These are phyloP conservation scores for Camellia granthamiana DNA, from an alignment of 148 eudicot species.

Conservation along the genomic window DNA sequence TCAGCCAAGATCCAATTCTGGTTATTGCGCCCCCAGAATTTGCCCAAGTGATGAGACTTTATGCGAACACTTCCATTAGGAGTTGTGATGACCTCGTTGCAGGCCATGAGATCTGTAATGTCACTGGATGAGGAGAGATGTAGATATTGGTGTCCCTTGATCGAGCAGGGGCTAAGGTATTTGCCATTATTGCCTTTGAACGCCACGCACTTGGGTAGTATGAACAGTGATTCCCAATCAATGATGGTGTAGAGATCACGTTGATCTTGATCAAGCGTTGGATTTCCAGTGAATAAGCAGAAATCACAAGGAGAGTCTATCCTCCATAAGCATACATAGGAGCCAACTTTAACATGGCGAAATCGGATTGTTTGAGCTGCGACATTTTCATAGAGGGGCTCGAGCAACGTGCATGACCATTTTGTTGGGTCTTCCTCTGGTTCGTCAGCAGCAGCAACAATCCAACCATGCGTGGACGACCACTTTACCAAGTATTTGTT, in stretches of 20 bases:
- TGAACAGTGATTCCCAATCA: neutral
- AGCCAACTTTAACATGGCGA: neutral
- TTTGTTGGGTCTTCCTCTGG: constrained; percentile 9
- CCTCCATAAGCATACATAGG: too few species aligned
- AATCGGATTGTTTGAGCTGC: neutral
- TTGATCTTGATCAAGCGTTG: neutral
- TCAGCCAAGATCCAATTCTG: constrained; percentile 20
- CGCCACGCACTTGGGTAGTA: neutral
- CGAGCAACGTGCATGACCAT: constrained; percentile 10
- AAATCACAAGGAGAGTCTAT: too few species aligned
- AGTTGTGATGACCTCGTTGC: constrained; percentile 12
- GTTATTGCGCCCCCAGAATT: constrained; percentile 18
- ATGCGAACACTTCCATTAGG: constrained; percentile 14
- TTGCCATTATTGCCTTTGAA: neutral
- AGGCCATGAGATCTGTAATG: neutral
- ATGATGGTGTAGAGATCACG: neutral
- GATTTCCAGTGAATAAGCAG: neutral
- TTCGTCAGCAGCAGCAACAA: constrained; percentile 13
- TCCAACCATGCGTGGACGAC: neutral
- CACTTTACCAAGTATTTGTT: too few species aligned
- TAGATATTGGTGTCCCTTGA: neutral
- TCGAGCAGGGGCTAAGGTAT: neutral
- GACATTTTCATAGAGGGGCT: neutral
- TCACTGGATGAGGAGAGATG: neutral
- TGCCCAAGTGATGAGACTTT: neutral